Evolutionary conservation across 202 grass and related monocot genomes (phyloP).

Genomic region (Digitaria exilis): DNA sequence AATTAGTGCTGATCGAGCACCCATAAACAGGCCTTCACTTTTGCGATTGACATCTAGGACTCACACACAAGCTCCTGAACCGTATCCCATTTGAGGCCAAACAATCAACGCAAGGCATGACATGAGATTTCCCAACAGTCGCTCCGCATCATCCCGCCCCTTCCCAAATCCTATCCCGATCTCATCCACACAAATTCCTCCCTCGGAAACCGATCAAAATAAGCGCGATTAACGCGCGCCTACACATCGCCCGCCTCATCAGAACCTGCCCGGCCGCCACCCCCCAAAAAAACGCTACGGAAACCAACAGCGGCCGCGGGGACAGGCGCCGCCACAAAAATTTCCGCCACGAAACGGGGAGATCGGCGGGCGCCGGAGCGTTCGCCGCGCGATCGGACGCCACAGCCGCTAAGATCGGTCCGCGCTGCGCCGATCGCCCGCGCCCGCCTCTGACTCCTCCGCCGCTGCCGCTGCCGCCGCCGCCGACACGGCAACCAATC

Average conservation of each 20-base stretch:
- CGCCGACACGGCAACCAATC: slow-evolving; percentile 14
- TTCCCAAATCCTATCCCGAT: slow-evolving; percentile 48
- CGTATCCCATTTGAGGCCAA: slow-evolving; percentile 4
- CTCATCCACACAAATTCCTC: slow-evolving; percentile 11
- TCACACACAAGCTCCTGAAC: not conserved
- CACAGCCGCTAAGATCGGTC: slow-evolving; percentile 41
- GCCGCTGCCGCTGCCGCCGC: slow-evolving; percentile 5
- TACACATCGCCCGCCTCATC: not conserved
- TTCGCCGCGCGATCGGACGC: slow-evolving; percentile 46
- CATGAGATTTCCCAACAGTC: slow-evolving; percentile 36
- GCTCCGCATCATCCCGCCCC: not conserved
- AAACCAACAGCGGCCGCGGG: not conserved
- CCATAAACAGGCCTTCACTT: slow-evolving; percentile 11
- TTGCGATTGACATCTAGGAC: not conserved
- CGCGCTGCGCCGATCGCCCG: slow-evolving; percentile 41
- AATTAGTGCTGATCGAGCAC: not conserved
- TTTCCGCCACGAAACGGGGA: slow-evolving; percentile 35
- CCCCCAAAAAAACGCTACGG: slow-evolving; percentile 12
- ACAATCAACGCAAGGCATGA: not conserved
- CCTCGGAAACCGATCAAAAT: slow-evolving; percentile 24
- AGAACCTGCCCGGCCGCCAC: not conserved
- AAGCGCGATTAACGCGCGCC: not conserved
- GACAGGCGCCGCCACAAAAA: slow-evolving; percentile 11
- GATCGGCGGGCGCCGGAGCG: slow-evolving; percentile 50
- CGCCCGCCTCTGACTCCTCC: not conserved